Percentiles rank a stretch among this genome's conserved stretches.
Evolutionary conservation across 1,139 yeast species (phyloP).

Genomic region (Suhomyces taliae): DNA sequence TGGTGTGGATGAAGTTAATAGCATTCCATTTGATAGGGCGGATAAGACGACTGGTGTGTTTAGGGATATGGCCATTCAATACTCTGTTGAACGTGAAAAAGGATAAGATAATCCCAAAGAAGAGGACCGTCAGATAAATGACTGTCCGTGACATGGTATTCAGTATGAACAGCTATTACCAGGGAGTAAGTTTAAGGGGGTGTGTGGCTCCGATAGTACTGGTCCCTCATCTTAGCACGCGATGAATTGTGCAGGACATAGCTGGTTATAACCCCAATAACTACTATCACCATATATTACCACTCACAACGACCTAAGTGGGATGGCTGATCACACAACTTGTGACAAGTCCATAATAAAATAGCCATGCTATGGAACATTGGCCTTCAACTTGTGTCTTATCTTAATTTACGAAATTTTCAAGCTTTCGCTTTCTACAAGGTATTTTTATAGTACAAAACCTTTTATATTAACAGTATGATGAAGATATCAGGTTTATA

Average conservation of each 20-base stretch:
- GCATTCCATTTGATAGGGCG: constrained; percentile 65
- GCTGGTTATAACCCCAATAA: too few species aligned
- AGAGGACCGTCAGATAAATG: neutral
- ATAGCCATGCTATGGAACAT: too few species aligned
- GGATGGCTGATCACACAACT: too few species aligned
- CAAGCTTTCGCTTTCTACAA: neutral
- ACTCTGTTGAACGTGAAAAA: constrained; percentile 2
- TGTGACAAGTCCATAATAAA: too few species aligned
- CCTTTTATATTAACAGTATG: constrained; percentile 98
- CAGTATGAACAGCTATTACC: neutral
- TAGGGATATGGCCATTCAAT: neutral
- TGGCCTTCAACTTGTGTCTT: too few species aligned
- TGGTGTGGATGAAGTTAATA: constrained; percentile 83
- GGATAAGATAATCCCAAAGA: constrained; percentile 1
- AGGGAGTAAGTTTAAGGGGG: constrained; percentile 30
- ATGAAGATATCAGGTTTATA: constrained; percentile 78
- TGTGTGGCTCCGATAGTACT: constrained; percentile 84
- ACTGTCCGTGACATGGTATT: neutral
- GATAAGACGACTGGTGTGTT: constrained; percentile 2
- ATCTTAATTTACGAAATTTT: constrained; percentile 77
- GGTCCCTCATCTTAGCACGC: constrained; percentile 96
- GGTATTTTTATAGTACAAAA: constrained; percentile 78
- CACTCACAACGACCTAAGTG: neutral
- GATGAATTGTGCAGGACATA: constrained; percentile 69
- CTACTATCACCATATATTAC: too few species aligned